A percentile compares a stretch with the other conserved stretches of the same genome.
These are phyloP conservation scores for Talaromyces verruculosus DNA, from an alignment of 2,329 filamentous ascomycete genomes.

Conservation along the genomic window DNA sequence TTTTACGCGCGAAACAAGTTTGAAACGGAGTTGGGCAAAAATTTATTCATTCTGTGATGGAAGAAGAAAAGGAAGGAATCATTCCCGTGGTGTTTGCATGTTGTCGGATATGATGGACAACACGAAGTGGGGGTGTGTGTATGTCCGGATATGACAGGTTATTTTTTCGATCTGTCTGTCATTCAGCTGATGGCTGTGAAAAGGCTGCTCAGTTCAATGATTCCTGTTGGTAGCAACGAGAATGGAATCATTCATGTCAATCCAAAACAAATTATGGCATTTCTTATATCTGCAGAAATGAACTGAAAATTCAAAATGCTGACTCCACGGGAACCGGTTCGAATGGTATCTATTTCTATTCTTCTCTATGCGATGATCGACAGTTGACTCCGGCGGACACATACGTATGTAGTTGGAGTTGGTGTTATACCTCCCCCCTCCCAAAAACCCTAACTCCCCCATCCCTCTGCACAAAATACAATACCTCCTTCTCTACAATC, in stretches of 20 bases:
- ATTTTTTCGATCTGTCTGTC: neutral
- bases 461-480: constrained; percentile 80
- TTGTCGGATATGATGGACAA: constrained; percentile 19
- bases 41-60: constrained; percentile 12
- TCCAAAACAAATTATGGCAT: constrained; percentile 14
- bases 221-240: constrained; percentile 17
- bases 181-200: constrained; percentile 6
- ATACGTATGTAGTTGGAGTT: neutral
- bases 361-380: neutral
- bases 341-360: neutral
- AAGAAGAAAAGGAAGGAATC: neutral
- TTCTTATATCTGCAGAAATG: constrained; percentile 12
- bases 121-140: neutral
- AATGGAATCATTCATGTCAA: constrained; percentile 20
- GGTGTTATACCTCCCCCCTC: constrained; percentile 61
- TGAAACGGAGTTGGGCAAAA: constrained; percentile 12
- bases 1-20: constrained; percentile 2
- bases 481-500: constrained; percentile 64
- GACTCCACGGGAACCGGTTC: too few relatives aligned
- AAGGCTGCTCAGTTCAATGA: constrained; percentile 18
- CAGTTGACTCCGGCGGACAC: too few relatives aligned
- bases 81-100: constrained; percentile 20
- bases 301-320: constrained; percentile 14
- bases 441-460: constrained; percentile 81
- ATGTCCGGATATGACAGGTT: neutral